Evolutionary conservation across 345 rosid genomes (phyloP), one percentile per base, ranked within the genome.

Genomic region (Euphorbia pulcherrima): DNA sequence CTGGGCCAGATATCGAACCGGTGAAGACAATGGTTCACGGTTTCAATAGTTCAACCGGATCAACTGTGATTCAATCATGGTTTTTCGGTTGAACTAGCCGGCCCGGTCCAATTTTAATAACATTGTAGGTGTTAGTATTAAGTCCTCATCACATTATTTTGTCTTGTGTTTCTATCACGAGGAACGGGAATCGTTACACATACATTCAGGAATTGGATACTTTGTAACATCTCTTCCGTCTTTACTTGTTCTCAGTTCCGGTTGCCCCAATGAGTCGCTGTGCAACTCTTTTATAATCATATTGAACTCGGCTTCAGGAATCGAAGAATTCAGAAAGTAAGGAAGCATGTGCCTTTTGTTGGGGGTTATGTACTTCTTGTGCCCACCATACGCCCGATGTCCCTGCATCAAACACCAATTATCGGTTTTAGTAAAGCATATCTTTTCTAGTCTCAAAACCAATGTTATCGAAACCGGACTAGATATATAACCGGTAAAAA

Each of bases 321-420:
- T 77, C 46, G 97, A 82, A 28, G 84, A 74, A 74, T 83, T 83
- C 48, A 88, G 77, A 70, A 94, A 89, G 72, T 85, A 88, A 30
- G 88, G 96, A 1, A 94, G 95, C 97, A 91, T 89, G 9, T 92
- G 97, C 56, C 93, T 81, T 82, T 94, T 90, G 87, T 90, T 94
- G 27, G 99, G 93, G 37, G 97, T 91, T 33, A 92, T 83, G 28
- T 83, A 85, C 83, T 94, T 92, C 82, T 84, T 94, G 84, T 93
- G 92, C 47, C 96, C 97, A 17, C 90, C 89, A 79, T 79, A 93
- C 14, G 92, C 98, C 33, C 94, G 74, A 30, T 88, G 82, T 68
- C 98, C 92, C 95, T 89, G 93, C 16, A 76, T 62, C 59, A 66
- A 77, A n/a, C 44, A 56, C 48, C 67, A 61, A 26, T 70, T 8